Conservation (phyloP, 306 rosid species). For the Betula pendula region DNA sequence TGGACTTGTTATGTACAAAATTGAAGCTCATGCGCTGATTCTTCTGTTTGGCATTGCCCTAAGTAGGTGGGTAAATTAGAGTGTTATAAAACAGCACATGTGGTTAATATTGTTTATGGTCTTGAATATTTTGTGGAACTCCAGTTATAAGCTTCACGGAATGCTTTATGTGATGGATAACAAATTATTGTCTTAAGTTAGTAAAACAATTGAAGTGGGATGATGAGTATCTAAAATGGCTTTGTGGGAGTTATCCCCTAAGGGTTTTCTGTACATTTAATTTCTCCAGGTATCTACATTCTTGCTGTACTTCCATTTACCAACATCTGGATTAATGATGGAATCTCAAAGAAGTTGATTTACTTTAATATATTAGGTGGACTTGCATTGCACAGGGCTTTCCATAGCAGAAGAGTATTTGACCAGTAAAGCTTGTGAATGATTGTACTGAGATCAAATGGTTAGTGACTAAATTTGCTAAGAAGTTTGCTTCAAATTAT, state of each 20-base stretch:
- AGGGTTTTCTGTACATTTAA: no score
- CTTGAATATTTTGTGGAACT: no score
- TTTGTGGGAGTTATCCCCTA: no score
- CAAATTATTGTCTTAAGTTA: no score
- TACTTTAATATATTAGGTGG: neutral
- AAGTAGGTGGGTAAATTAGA: neutral
- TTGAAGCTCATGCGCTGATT: neutral
- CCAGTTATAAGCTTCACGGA: no score
- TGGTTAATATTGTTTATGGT: no score
- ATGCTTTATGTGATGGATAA: no score
- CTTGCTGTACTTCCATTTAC: neutral
- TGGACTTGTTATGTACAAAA: conserved; percentile 3
- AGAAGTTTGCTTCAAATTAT: neutral
- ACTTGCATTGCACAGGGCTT: neutral
- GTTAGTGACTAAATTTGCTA: neutral
- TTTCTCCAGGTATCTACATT: neutral
- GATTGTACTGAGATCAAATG: neutral
- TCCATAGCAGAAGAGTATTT: neutral
- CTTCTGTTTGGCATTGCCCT: neutral
- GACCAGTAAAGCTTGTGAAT: neutral
- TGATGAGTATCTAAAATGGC: no score
- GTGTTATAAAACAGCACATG: neutral
- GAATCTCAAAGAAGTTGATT: conserved; percentile 3
- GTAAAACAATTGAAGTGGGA: no score
- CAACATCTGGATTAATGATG: neutral